Conservation (phyloP, 805 yeast species). For the Tanozyma kutaoensis region DNA sequence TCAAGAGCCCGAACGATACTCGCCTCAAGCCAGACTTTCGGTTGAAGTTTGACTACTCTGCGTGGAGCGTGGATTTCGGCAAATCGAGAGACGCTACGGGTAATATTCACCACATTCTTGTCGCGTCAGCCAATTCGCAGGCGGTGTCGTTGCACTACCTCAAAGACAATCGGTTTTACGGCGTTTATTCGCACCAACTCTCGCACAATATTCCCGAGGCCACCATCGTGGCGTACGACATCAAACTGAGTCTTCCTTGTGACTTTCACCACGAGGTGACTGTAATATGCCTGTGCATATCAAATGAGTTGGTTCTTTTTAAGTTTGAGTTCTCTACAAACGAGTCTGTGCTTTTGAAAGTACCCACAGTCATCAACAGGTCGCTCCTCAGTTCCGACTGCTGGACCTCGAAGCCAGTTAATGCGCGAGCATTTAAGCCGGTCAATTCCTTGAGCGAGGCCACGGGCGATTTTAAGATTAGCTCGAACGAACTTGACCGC, state of each 20-base stretch:
- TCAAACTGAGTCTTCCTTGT: constrained; percentile 1
- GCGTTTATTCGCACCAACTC: constrained; percentile 26
- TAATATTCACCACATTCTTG: constrained; percentile 20
- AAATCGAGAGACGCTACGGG: constrained; percentile 5
- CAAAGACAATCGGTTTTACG: constrained; percentile 12
- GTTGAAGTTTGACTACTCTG: constrained; percentile 29
- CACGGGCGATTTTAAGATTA: too few relatives aligned
- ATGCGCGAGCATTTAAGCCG: too few relatives aligned
- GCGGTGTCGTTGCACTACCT: constrained; percentile 27
- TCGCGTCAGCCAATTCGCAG: constrained; percentile 42
- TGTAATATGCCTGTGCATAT: constrained; percentile 28
- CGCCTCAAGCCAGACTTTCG: constrained; percentile 14
- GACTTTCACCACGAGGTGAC: too few relatives aligned
- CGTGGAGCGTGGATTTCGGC: constrained; percentile 51
- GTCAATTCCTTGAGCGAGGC: too few relatives aligned
- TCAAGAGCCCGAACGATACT: constrained; percentile 1
- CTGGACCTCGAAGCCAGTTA: too few relatives aligned
- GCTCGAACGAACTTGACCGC: too few relatives aligned
- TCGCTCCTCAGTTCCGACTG: too few relatives aligned
- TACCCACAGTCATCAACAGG: too few relatives aligned
- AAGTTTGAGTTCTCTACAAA: constrained; percentile 13
- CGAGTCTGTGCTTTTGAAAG: too few relatives aligned
- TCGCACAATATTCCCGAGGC: constrained; percentile 45
- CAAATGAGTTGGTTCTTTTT: constrained; percentile 31
- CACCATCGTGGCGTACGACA: constrained; percentile 16